Evolutionary conservation across 768 basidiomycete species (phyloP).

Genomic region (Russula vinacea): DNA sequence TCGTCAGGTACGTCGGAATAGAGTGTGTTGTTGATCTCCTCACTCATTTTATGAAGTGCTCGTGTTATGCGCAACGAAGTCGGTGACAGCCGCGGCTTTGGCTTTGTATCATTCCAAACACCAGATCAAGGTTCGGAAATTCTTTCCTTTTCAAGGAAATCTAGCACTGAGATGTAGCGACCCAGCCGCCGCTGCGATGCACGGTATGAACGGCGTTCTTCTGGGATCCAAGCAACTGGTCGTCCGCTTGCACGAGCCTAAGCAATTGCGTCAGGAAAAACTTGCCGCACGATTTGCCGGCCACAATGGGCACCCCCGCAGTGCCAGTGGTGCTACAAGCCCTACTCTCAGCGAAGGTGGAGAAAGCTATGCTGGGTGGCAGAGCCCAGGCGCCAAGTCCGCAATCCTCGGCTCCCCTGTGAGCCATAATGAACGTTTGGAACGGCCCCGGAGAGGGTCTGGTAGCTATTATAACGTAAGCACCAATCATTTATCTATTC

Average conservation of each 20-base stretch:
- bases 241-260: slow-evolving; percentile 87
- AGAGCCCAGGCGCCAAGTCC: slow-evolving; percentile 62
- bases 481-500: slow-evolving; percentile 8
- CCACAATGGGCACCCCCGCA: slow-evolving; percentile 76
- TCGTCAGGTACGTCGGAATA: slow-evolving; percentile 62
- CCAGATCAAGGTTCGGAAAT: slow-evolving; percentile 64
- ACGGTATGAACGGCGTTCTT: slow-evolving; percentile 72
- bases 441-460: slow-evolving; percentile 70
- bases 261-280: slow-evolving; percentile 87
- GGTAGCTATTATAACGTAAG: slow-evolving; percentile 84
- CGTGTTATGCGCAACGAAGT: slow-evolving; percentile 87
- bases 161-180: slow-evolving; percentile 3
- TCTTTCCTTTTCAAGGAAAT: slow-evolving; percentile 9
- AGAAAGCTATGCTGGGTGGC: slow-evolving; percentile 70
- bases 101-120: slow-evolving; percentile 84
- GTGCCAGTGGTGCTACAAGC: slow-evolving; percentile 79
- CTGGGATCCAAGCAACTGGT: slow-evolving; percentile 76
- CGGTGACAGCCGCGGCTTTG: slow-evolving; percentile 82
- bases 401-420: slow-evolving; percentile 56
- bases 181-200: slow-evolving; percentile 68
- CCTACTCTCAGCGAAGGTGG: slow-evolving; percentile 80
- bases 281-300: slow-evolving; percentile 74
- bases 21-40: not conserved
- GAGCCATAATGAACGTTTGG: slow-evolving; percentile 51
- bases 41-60: slow-evolving; percentile 50